These are phyloP conservation scores for Colletotrichum cereale DNA, from an alignment of 2,329 filamentous ascomycete genomes.

Conservation along the genomic window DNA sequence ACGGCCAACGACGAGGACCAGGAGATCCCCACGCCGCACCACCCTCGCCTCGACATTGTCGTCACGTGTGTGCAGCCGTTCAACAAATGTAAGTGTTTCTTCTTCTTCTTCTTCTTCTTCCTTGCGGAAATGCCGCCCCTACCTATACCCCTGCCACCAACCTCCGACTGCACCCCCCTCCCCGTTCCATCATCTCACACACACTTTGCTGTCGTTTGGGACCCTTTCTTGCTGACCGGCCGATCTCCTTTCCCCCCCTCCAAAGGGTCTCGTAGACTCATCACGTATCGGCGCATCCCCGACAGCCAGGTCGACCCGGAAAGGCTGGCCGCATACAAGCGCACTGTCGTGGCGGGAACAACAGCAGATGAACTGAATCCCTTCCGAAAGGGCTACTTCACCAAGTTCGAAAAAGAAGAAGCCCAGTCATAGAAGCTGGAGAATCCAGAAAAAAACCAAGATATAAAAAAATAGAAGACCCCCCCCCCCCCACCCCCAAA, in stretches of 20 bases:
- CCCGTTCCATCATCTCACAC: neutral
- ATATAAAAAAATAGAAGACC: neutral
- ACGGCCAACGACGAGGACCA: conserved; percentile 84
- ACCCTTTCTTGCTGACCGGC: neutral
- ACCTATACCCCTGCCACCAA: neutral
- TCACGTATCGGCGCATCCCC: conserved; percentile 83
- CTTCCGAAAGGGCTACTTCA: conserved; percentile 71
- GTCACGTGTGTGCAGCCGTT: conserved; percentile 87
- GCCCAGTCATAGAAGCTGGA: conserved; percentile 27
- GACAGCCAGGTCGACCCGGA: conserved; percentile 66
- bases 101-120: neutral
- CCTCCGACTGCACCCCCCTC: too few relatives aligned
- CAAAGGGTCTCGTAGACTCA: conserved; percentile 85
- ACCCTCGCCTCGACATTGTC: conserved; percentile 80
- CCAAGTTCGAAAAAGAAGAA: conserved; percentile 60
- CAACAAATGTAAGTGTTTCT: conserved; percentile 78
- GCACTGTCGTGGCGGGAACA: conserved; percentile 53
- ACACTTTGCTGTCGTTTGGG: conserved; percentile 5
- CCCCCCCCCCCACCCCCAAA: neutral
- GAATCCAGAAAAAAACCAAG: neutral
- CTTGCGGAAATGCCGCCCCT: neutral
- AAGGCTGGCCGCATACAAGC: conserved; percentile 53
- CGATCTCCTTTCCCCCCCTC: conserved; percentile 35
- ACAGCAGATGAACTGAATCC: conserved; percentile 72
- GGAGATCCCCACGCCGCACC: conserved; percentile 81